Evolutionary conservation across 2,329 filamentous ascomycete species (phyloP), one percentile per base, ranked within the genome.

Genomic region (Diaporthe sp.): DNA sequence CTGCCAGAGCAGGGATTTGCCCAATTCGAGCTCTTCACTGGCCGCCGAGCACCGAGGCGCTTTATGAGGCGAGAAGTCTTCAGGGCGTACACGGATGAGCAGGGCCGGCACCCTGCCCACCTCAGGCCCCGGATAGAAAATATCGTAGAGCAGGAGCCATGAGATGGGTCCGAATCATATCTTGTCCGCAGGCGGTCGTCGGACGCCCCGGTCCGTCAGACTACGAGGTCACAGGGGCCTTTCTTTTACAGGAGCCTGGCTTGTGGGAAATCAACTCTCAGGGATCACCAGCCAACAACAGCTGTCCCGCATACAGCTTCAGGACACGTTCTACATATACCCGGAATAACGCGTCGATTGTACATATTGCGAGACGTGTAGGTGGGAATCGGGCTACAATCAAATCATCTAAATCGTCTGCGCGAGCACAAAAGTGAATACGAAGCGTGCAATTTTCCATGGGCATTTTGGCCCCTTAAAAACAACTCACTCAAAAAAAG

Each of bases 11-110:
- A 96, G 80, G 94, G 92, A 0, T 94, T 94, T 82, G 93, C 94
- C 1, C 94, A 96, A 78, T 96, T 96, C 79, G 94, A 96, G 82
- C 83, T 96, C 3, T 94, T 96, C 80, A 95, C 94, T 0, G 94
- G 93, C 0, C 87, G 92, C 68, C 88, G 92, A 78, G 92, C 92
- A 13, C 93, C 92, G 10, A 88, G 93, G 35, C 85, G 90, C 58
- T 82, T 93, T 50, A 96, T 96, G 94, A 88, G 92, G 75, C 86
- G 90, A 55, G 91, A 92, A 78, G 91, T 93, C 17, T 83, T 88
- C 73, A 80, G 81, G 68, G 83, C 86, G 2, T 88, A 87, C 71
- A 83, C 83, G 0, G 83, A 83, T 66, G 84, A 84, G 39, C 82
- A 85, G 56, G 84, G 84, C 19, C 81, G 82, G 56, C 82, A 85